Base-by-base conservation (phyloP, 2,329 filamentous ascomycete genomes). In the Trichoderma endophyticum region DNA sequence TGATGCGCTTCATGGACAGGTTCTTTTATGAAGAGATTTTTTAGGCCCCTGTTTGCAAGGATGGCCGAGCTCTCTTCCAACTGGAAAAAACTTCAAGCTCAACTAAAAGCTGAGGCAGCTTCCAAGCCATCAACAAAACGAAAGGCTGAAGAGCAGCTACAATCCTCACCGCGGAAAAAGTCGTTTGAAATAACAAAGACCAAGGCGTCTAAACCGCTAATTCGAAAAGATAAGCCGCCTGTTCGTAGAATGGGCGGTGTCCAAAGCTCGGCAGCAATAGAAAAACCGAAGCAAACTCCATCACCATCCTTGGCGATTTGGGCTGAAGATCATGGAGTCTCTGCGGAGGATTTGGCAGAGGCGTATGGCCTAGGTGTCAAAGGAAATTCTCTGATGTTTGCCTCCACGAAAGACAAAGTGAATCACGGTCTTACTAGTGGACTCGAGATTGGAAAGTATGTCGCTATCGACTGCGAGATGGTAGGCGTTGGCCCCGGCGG, bases 401-500 rank as follows among this genome's bases (percentile, higher is more conserved):
- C 82, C 18, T 80, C 84, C 12, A 80, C 80, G 28, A 81, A 86
- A 51, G 85, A 86, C 64, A 86, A 85, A 59, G 83, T 91, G 73
- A 93, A 93, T 77, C 87, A 89, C 59, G 92, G 92, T 1, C 83
- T 90, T 4, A 86, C 88, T 2, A 81, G 84, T 28, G 88, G 86
- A 6, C 83, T 92, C 43, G 89, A 94, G 68, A 84, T 95, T 24
- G 96, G 95, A 66, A 97, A 96, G 86, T 99, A 97, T 80, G 84
- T 99, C 56, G 92, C 93, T 24, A 89, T 99, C 61, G 96, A 99
- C 84, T 99, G 96, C 81, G 96, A 99, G 83, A 99, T 99, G 96
- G 96, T 99, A 30, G 96, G 95, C 62, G 89, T 97, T 14, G 93
- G 92, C 0, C 88, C 89, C 1, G 89, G 89, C 65, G 88, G 89